Base-by-base conservation (phyloP, 495 filamentous ascomycete genomes). In the Lasiosphaeria ovina region DNA sequence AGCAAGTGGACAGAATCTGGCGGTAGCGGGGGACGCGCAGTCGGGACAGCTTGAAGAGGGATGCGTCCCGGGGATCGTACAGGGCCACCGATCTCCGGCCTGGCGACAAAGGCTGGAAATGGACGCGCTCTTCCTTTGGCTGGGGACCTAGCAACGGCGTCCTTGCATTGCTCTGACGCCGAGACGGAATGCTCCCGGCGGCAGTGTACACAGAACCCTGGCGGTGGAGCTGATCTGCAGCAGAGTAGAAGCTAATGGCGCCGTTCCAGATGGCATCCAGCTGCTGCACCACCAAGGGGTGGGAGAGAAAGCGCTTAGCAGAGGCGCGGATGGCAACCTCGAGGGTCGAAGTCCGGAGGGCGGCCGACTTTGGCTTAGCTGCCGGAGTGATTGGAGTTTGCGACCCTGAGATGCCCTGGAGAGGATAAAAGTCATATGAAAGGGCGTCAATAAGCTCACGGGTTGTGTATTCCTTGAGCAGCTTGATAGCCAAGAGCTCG, bases 221-320 rank as follows among this genome's bases (percentile, higher is more conserved):
- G 12, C 90, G 86, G 74, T 95, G 92, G 6, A 95, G 77, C 59
- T 83, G 88, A 70, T 96, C 92, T 16, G 91, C 89, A 14, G 86
- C 83, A 5, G 90, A 93, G 74, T 96, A 87, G 68, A 97, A 96
- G 48, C 93, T 91, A 55, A 97, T 90, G 7, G 88, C 93, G 3
- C 93, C 93, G 31, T 91, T 92, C 93, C 93, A 97, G 50, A 97
- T 95, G 50, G 93, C 92, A 72, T 96, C 91, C 16, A 97, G 81
- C 70, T 97, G 93, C 72, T 94, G 90, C 5, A 96, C 87, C 3
- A 96, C 91, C 4, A 95, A 79, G 2, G 92, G 92, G 67, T 97
- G 92, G 7, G 93, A 86, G 8, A 97, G 75, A 61, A 97, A 96
- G 51, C 88, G 84, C 74, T 97, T 97, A 6, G 93, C 88, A 64